Base-by-base conservation (phyloP, 2,329 filamentous ascomycete species). In the Onygenales sp. region DNA sequence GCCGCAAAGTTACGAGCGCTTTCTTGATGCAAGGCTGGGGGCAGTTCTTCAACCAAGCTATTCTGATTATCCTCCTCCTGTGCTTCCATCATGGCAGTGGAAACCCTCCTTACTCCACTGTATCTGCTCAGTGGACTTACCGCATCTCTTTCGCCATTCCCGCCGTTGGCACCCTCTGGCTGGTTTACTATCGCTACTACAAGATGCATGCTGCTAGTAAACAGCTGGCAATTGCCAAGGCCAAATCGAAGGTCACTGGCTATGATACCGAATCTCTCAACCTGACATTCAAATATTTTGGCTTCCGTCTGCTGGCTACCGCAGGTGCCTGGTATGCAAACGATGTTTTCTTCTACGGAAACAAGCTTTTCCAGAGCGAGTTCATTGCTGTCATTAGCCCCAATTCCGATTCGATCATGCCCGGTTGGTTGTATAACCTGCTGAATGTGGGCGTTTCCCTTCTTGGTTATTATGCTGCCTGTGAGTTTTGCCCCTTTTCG, bases 21-120 rank as follows among this genome's bases (percentile, higher is more conserved):
- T 97, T 97, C 77, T 73, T 97, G 72, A 96, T 97, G 92, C 92
- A 97, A 73, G 92, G 92, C 52, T 97, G 92, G 92, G 92, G 92
- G 60, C 92, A 97, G 71, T 88, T 95, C 69, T 77, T 88, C 76
- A 97, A 97, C 81, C 92, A 96, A 73, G 85, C 87, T 62, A 73
- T 95, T 54, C 80, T 97, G 58, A 95, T 97, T 64, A 68, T 95
- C 52, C 77, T 94, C 49, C 81, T 96, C 54, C 78, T 94, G 62
- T 87, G 92, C 73, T 93, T 95, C 81, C 89, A 95, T 78, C 83
- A 85, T 65, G 87, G 87, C 54, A 78, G 76, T 56, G 86, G 87
- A 48, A 79, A 83, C 61, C 82, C 87, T 21, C 89, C 90, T 2
- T 96, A 96, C 76, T 85, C 82, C 54, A 70, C 78, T 56, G 77